Conservation (phyloP, 306 rosid genomes). For the Casuarina glauca region DNA sequence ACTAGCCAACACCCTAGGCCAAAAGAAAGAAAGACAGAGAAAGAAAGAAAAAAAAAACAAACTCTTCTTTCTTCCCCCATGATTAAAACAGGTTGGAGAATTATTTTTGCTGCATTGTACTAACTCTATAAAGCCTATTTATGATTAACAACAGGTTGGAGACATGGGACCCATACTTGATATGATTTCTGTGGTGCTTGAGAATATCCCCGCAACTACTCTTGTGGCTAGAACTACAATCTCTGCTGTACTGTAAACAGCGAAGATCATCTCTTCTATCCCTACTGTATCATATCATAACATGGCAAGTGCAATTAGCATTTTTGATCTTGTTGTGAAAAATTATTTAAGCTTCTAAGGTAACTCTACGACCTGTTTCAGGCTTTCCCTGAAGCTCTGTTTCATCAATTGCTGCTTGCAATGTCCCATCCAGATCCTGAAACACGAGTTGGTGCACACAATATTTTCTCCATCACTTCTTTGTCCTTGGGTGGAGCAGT, state of each 20-base stretch:
- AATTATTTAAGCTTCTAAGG: conserved; percentile 26
- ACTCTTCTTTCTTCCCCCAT: background rate
- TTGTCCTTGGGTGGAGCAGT: conserved; percentile 48
- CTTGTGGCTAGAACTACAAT: conserved; percentile 71
- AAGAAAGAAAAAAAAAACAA: too few relatives aligned
- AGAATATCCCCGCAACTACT: conserved; percentile 55
- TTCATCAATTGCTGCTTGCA: conserved; percentile 83
- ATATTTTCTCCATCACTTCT: conserved; percentile 56
- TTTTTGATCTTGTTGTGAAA: conserved; percentile 23
- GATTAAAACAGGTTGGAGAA: background rate
- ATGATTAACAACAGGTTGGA: conserved; percentile 60
- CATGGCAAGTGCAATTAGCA: conserved; percentile 53
- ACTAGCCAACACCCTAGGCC: conserved; percentile 4
- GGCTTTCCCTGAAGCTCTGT: conserved; percentile 93
- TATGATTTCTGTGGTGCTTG: conserved; percentile 81
- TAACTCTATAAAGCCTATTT: conserved; percentile 32
- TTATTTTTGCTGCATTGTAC: conserved; percentile 19
- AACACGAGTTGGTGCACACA: conserved; percentile 83
- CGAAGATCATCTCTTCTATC: conserved; percentile 65
- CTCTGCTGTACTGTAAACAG: conserved; percentile 75
- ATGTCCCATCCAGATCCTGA: conserved; percentile 91
- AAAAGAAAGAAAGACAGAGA: conserved; percentile 30
- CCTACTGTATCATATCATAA: conserved; percentile 79
- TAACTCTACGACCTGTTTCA: conserved; percentile 33
- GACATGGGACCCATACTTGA: conserved; percentile 93